Percentiles rank a stretch among this genome's conserved stretches.
Conservation (phyloP, 768 basidiomycete species). For the Auricularia auricula-judae region DNA sequence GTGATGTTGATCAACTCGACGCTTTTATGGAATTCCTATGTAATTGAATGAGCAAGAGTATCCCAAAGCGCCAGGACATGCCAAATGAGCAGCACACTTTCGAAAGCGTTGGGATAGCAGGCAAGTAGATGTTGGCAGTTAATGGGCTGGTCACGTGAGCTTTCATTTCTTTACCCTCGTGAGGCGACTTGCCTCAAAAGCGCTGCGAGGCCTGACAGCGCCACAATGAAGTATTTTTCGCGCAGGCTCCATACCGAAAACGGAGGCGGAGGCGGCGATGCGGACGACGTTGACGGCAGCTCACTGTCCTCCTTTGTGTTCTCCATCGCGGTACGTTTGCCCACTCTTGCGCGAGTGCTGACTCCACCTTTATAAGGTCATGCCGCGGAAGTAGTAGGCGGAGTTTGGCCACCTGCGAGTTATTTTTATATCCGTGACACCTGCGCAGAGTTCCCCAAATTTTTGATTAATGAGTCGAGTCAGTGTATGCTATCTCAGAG, state of each 20-base stretch:
- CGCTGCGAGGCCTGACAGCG: neutral
- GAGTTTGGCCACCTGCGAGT: too few species aligned
- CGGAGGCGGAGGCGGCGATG: neutral
- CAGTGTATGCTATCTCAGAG: too few species aligned
- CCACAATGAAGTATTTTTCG: neutral
- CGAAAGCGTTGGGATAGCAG: slow-evolving; percentile 57
- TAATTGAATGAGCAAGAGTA: neutral
- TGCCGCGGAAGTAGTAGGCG: too few species aligned
- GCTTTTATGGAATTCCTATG: slow-evolving; percentile 46
- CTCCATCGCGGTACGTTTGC: too few species aligned
- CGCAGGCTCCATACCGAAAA: neutral
- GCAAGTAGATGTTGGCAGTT: slow-evolving; percentile 17
- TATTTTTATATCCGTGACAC: too few species aligned
- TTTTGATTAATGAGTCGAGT: too few species aligned
- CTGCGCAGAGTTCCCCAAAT: too few species aligned
- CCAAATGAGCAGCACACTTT: neutral
- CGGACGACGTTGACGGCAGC: neutral
- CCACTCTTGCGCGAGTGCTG: too few species aligned
- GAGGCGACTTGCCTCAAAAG: neutral
- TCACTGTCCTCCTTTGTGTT: too few species aligned
- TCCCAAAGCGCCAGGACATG: neutral
- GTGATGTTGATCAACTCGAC: slow-evolving; percentile 70
- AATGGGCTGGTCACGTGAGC: neutral
- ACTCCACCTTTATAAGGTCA: too few species aligned
- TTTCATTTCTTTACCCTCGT: neutral